Evolutionary conservation across 2,329 filamentous ascomycete species (phyloP), one percentile per base, ranked within the genome.

Genomic region (Pseudopithomyces chartarum): DNA sequence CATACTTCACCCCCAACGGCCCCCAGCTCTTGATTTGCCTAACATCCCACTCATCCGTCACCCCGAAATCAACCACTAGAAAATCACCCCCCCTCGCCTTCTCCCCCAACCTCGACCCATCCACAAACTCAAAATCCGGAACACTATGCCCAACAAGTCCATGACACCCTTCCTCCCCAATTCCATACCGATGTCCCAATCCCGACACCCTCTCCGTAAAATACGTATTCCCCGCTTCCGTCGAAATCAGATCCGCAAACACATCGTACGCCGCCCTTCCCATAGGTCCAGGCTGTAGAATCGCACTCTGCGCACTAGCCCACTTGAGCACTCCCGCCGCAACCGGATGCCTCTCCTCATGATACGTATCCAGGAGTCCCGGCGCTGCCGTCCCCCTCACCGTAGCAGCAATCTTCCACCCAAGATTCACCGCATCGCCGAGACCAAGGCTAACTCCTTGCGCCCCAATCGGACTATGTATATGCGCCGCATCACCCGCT

Each of bases 401-500:
- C 3, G 51, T 49, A 3, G 43, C 33, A 2, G 52, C 54, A 12
- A 61, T 33, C 20, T 61, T 61, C 59, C 59, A 61, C 2, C 52
- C 56, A 2, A 61, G 56, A 46, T 61, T 61, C 12, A 56, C 44
- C 11, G 56, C 53, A 42, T 61, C 59, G 2, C 19, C 46, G 36
- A 61, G 52, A 10, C 59, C 56, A 0, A 57, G 47, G 38, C 59
- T 61, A 1, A 47, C 40, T 4, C 59, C 59, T 15, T 53, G 49
- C 3, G 51, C 59, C 6, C 56, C 56, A 4, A 32, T 36, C 1
- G 59, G 59, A 11, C 56, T 49, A 19, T 56, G 49, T 6, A 23
- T 43, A 26, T 61, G 59, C 12, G 56, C 59, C 8, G 57, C 53
- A 50, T 62, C 59, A 3, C 57, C 57, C 11, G 53, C 57, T 13